Evolutionary conservation across 495 filamentous ascomycete genomes (phyloP).

Genomic region (Penicillium herquei): DNA sequence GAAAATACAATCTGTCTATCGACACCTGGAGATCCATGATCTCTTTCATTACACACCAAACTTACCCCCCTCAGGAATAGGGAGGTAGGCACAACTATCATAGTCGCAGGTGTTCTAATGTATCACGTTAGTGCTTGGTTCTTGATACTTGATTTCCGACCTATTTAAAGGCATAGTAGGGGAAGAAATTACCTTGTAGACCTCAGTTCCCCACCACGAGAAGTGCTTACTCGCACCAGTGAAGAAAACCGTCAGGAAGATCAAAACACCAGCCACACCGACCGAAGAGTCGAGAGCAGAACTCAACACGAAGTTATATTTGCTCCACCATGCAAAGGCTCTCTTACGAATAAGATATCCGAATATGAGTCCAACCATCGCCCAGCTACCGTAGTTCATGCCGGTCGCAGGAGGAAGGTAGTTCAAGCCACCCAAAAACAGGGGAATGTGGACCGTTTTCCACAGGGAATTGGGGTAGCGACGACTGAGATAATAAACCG

Average conservation of each 20-base stretch:
- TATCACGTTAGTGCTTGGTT: not conserved
- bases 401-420: conserved; percentile 54
- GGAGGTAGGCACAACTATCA: conserved; percentile 20
- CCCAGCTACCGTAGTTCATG: conserved; percentile 81
- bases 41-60: conserved; percentile 17
- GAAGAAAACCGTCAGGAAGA: conserved; percentile 80
- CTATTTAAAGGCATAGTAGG: too few species aligned
- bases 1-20: too few species aligned
- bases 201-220: conserved; percentile 74
- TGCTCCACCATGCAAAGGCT: conserved; percentile 70
- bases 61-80: conserved; percentile 17
- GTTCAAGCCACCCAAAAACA: conserved; percentile 31
- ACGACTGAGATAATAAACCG: conserved; percentile 58
- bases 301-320: conserved; percentile 82
- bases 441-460: conserved; percentile 24
- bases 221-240: conserved; percentile 58
- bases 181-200: conserved; percentile 60
- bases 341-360: conserved; percentile 55
- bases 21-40: too few species aligned
- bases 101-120: conserved; percentile 26
- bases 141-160: too few species aligned
- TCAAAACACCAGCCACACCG: conserved; percentile 71
- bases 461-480: conserved; percentile 27
- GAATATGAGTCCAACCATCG: conserved; percentile 74
- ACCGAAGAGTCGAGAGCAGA: conserved; percentile 78